Evolutionary conservation across 2,329 filamentous ascomycete species (phyloP), one percentile per base, ranked within the genome.

Genomic region (Cordyceps tenuipes): DNA sequence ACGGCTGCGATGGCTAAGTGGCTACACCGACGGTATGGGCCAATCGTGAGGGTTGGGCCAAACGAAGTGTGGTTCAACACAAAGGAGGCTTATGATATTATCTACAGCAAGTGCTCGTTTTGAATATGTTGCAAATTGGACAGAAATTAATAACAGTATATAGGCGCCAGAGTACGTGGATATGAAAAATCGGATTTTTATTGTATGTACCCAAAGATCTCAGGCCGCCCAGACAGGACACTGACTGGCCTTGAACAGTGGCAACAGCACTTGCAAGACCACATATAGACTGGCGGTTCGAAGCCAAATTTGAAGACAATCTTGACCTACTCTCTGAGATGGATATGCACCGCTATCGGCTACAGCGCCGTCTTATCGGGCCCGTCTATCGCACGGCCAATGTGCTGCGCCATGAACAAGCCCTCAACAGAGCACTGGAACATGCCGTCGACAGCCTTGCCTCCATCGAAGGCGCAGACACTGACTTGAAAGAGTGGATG

Each of bases 401-500:
- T 55, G 63, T 82, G 4, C 64, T 68, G 15, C 76, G 73, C 50
- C 75, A 77, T 47, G 77, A 78, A 58, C 51, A 62, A 0, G 72
- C 71, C 0, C 68, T 82, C 6, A 75, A 81, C 31, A 62, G 62
- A 0, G 77, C 79, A 1, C 63, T 81, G 7, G 61, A 67, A 3
- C 65, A 66, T 0, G 72, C 68, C 1, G 62, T 79, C 1, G 61
- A 69, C 3, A 73, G 71, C 29, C 63, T 82, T 0, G 68, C 66
- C 4, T 60, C 61, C 0, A 65, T 80, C 1, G 50, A 72, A 0
- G 77, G 77, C 0, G 64, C 67, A 1, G 71, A 75, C 31, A 65
- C 82, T 4, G 77, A 82, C 60, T 65, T 82, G 19, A 78, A 77
- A 55, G 76, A 80, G 58, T 82, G 80, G 80, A 82, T 82, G 79